A percentile compares a stretch with the other conserved stretches of the same genome.
Evolutionary conservation across 2,329 filamentous ascomycete species (phyloP).

Genomic region (Biscogniauxia sp.): DNA sequence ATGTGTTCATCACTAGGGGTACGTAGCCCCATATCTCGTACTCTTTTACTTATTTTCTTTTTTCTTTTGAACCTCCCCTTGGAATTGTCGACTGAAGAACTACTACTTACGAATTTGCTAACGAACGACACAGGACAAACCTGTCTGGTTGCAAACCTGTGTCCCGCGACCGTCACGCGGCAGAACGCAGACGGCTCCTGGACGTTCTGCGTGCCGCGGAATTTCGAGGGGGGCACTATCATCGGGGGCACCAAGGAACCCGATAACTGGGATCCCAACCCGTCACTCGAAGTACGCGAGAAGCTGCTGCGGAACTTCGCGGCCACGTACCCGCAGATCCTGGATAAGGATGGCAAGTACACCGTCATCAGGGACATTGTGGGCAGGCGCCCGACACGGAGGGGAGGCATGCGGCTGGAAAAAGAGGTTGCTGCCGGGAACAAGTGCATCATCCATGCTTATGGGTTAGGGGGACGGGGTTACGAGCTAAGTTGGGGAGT

Average conservation of each 20-base stretch:
- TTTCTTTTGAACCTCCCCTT: not conserved
- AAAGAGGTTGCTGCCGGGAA: slow-evolving; percentile 38
- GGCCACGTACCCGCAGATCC: slow-evolving; percentile 29
- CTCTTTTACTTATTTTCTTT: not conserved
- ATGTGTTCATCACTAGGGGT: slow-evolving; percentile 45
- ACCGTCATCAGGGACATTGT: slow-evolving; percentile 42
- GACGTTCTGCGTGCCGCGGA: slow-evolving; percentile 62
- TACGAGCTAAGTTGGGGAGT: slow-evolving; percentile 62
- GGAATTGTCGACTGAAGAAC: not conserved
- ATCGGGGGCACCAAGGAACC: slow-evolving; percentile 66
- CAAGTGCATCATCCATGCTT: slow-evolving; percentile 49
- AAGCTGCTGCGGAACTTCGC: slow-evolving; percentile 42
- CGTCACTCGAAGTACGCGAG: slow-evolving; percentile 45
- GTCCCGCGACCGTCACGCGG: slow-evolving; percentile 47
- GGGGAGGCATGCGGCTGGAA: slow-evolving; percentile 52
- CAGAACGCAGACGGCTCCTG: slow-evolving; percentile 62
- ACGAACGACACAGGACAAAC: slow-evolving; percentile 41
- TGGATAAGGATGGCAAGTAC: slow-evolving; percentile 26
- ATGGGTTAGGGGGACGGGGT: slow-evolving; percentile 60
- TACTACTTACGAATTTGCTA: not conserved
- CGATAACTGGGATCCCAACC: slow-evolving; percentile 51
- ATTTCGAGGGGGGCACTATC: slow-evolving; percentile 61
- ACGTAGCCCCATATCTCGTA: slow-evolving; percentile 6
- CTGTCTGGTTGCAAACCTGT: slow-evolving; percentile 39
- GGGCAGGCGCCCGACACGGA: slow-evolving; percentile 44